Conservation (phyloP, 345 rosid genomes). For the Syzygium oleosum region DNA sequence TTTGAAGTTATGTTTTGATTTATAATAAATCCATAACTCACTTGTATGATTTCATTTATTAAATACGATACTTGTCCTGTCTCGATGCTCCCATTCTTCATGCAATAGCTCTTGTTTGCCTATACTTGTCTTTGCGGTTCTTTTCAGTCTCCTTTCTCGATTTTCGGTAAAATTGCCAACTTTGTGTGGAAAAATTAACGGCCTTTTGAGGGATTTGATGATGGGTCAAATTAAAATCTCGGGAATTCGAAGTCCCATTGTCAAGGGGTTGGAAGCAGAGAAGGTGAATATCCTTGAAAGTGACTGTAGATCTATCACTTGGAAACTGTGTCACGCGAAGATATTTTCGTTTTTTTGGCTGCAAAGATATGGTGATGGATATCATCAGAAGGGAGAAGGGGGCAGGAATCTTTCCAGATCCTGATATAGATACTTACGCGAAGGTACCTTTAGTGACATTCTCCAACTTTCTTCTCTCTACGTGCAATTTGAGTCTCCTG, state of each 20-base stretch:
- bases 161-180: no score
- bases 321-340: not conserved
- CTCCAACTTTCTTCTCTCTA: not conserved
- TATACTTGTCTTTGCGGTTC: no score
- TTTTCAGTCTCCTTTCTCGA: no score
- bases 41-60: not conserved
- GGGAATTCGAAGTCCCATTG: not conserved
- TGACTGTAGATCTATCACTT: not conserved
- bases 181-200: no score
- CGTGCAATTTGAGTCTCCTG: not conserved
- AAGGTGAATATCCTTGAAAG: constrained; percentile 11
- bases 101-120: no score
- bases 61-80: no score
- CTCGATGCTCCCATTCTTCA: no score
- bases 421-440: constrained; percentile 34
- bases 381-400: constrained; percentile 34
- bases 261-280: constrained; percentile 19
- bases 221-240: no score
- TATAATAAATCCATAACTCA: no score
- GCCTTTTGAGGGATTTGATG: no score
- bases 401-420: constrained; percentile 37
- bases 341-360: not conserved
- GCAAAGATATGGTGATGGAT: constrained; percentile 28
- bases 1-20: not conserved
- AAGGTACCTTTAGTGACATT: constrained; percentile 17